These are phyloP conservation scores for Schrenkiella parvula DNA, from an alignment of 345 rosid species.

Conservation along the genomic window DNA sequence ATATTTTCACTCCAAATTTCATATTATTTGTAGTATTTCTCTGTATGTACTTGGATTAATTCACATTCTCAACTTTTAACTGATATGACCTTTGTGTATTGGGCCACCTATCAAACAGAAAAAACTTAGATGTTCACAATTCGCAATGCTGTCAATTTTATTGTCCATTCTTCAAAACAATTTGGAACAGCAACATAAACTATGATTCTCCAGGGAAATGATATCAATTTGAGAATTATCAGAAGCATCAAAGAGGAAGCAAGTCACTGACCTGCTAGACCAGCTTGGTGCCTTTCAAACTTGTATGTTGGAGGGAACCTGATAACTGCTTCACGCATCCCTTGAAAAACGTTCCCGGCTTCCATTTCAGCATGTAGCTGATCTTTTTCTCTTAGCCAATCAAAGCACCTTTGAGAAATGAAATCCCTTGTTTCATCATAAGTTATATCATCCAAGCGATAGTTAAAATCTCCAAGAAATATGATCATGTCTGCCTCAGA, in stretches of 20 bases:
- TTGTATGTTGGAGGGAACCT: conserved; percentile 84
- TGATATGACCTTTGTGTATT: neutral
- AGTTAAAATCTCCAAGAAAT: conserved; percentile 81
- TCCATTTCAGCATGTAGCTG: conserved; percentile 77
- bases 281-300: conserved; percentile 65
- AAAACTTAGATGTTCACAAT: neutral
- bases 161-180: neutral
- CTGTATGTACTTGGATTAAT: neutral
- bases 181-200: neutral
- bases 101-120: neutral
- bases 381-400: conserved; percentile 81
- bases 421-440: conserved; percentile 87
- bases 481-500: conserved; percentile 79
- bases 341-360: conserved; percentile 80
- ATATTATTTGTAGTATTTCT: neutral
- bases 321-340: conserved; percentile 80
- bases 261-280: conserved; percentile 58
- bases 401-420: conserved; percentile 77
- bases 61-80: neutral
- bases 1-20: neutral
- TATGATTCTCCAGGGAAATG: neutral
- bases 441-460: conserved; percentile 72
- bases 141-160: neutral
- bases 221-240: no score
- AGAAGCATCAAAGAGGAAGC: neutral